Base-by-base conservation (phyloP, 2,329 filamentous ascomycete genomes). In the Hortaea werneckii region DNA sequence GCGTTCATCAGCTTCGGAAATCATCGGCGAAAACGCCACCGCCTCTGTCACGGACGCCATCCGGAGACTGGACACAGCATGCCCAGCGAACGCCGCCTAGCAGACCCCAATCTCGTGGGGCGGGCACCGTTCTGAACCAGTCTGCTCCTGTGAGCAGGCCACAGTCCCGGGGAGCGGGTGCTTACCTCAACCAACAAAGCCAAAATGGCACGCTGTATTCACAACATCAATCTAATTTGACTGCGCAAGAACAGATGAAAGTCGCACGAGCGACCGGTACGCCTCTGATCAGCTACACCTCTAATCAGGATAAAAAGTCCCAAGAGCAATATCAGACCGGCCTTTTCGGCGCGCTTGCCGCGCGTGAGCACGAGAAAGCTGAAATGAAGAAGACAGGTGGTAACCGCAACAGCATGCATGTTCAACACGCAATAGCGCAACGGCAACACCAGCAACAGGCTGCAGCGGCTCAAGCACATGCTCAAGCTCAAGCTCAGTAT, bases 191-290 rank as follows among this genome's bases (percentile, higher is more conserved):
- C 40, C 61, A 59, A 39, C 48, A 29, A 63, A 48, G 51, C 40
- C 45, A 50, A 1, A 42, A 40, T 28, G 12, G n/a, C 9, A 40
- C 29, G 10, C 37, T 43, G 20, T 34, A 49, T 41, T 47, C 47
- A 41, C 73, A 79, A 52, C 66, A 75, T 26, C 73, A 76, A 6
- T 67, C 70, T 0, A 77, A 82, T 47, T 72, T 95, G n/a, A 88
- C 85, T 13, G 88, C 88, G 12, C 79, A 84, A 11, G 88, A 95
- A 64, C 88, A 94, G 62, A 87, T 94, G 65, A 83, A 94, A 54
- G 77, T 94, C n/a, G 85, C 88, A 7, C 79, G 85, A 34, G 74
- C 87, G 55, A 94, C 87, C 0, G 85, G 85, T 1, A 81, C 80
- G 0, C 85, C 88, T 0, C 70, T 94, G 42, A 77, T 94, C 55